phyloP scores from a whole-genome alignment of 768 basidiomycete genomes.

The Kwoniella sp. region DNA sequence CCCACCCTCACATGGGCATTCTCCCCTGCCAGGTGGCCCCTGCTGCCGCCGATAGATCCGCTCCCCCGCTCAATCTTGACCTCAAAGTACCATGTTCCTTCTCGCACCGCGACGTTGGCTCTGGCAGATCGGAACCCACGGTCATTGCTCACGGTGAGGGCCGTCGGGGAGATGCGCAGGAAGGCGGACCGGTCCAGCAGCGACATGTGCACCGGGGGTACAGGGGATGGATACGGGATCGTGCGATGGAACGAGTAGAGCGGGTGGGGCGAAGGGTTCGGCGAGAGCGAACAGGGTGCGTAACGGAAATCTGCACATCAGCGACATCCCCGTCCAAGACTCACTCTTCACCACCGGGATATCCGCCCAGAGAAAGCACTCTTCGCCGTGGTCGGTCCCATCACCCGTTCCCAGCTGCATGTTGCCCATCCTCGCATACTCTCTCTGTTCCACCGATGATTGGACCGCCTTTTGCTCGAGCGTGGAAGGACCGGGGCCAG shows the following conservation, averaged over 20 bases:
- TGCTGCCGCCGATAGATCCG: slow-evolving; percentile 56
- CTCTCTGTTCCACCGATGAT: slow-evolving; percentile 5
- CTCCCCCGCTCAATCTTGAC: slow-evolving; percentile 61
- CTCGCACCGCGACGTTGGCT: slow-evolving; percentile 79
- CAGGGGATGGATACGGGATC: slow-evolving; percentile 25
- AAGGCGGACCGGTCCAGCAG: slow-evolving; percentile 46
- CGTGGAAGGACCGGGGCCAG: slow-evolving; percentile 15
- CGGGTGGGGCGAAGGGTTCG: slow-evolving; percentile 30
- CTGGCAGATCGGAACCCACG: slow-evolving; percentile 88
- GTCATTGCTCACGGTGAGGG: slow-evolving; percentile 58
- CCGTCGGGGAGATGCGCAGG: slow-evolving; percentile 38
- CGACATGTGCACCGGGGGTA: slow-evolving; percentile 42
- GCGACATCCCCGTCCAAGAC: not conserved
- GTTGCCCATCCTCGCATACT: slow-evolving; percentile 23
- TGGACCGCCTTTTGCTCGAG: not conserved
- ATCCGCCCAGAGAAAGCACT: slow-evolving; percentile 46
- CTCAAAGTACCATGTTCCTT: slow-evolving; percentile 94
- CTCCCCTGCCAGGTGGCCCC: slow-evolving; percentile 41
- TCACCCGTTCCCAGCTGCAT: slow-evolving; percentile 31
- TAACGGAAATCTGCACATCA: slow-evolving; percentile 40
- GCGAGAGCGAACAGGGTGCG: slow-evolving; percentile 38
- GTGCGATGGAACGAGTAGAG: slow-evolving; percentile 44
- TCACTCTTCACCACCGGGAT: slow-evolving; percentile 42
- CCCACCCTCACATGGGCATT: slow-evolving; percentile 79
- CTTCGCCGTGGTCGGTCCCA: slow-evolving; percentile 36